Evolutionary conservation across 345 rosid species (phyloP).

Genomic region (Corchorus olitorius): DNA sequence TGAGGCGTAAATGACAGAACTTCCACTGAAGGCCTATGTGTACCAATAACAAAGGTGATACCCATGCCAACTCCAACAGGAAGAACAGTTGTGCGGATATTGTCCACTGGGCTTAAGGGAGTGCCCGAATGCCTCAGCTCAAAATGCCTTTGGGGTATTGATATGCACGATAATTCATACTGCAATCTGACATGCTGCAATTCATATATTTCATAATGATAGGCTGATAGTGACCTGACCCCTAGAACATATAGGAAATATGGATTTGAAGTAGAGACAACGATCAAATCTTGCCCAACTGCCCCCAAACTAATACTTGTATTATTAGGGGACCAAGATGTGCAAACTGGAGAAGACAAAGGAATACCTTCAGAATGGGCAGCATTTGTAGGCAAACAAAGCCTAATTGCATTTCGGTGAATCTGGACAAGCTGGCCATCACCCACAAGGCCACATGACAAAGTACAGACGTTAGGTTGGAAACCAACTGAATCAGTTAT

Average conservation of each 20-base stretch:
- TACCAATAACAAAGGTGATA: constrained; percentile 81
- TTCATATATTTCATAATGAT: constrained; percentile 70
- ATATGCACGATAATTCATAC: constrained; percentile 88
- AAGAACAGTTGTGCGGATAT: constrained; percentile 35
- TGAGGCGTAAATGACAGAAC: constrained; percentile 63
- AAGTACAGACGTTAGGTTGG: constrained; percentile 88
- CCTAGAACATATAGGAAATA: constrained; percentile 80
- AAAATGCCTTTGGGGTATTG: constrained; percentile 64
- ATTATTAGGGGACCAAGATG: constrained; percentile 79
- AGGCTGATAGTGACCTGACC: constrained; percentile 55
- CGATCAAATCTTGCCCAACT: constrained; percentile 68
- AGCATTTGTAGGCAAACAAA: constrained; percentile 83
- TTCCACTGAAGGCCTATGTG: constrained; percentile 97
- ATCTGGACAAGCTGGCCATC: constrained; percentile 89
- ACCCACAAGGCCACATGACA: constrained; percentile 86
- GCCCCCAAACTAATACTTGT: constrained; percentile 91
- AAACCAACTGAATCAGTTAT: constrained; percentile 96
- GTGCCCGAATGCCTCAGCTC: constrained; percentile 43
- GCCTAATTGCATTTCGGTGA: constrained; percentile 79
- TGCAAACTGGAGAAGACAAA: constrained; percentile 67
- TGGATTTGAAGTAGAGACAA: constrained; percentile 93
- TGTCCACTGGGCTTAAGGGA: constrained; percentile 30
- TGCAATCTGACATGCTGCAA: constrained; percentile 73
- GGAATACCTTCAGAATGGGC: constrained; percentile 85
- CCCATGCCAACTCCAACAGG: constrained; percentile 67